These are phyloP conservation scores for Trichoderma virens DNA, from an alignment of 495 filamentous ascomycete species.

Conservation along the genomic window DNA sequence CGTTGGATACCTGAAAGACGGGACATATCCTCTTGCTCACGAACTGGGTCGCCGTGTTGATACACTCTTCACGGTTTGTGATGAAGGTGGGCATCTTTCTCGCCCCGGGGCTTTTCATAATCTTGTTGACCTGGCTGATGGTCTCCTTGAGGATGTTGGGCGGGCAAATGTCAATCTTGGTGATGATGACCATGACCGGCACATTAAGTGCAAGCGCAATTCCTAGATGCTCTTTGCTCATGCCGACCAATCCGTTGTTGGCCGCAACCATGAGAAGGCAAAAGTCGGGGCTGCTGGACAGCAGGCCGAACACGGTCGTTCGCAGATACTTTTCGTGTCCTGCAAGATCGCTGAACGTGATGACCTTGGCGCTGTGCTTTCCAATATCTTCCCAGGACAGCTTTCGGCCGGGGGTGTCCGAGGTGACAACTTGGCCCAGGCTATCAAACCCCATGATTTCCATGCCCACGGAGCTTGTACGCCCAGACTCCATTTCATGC, in stretches of 20 bases:
- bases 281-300: slow-evolving; percentile 95
- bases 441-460: slow-evolving; percentile 99
- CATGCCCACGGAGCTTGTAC: slow-evolving; percentile 94
- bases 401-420: slow-evolving; percentile 67
- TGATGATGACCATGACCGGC: slow-evolving; percentile 95
- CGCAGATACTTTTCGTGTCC: slow-evolving; percentile 93
- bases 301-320: slow-evolving; percentile 90
- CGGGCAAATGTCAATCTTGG: slow-evolving; percentile 98
- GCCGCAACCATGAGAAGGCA: slow-evolving; percentile 97
- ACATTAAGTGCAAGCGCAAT: slow-evolving; percentile 94
- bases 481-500: slow-evolving; percentile 90
- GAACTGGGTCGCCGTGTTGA: slow-evolving; percentile 94
- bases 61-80: slow-evolving; percentile 81
- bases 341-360: slow-evolving; percentile 91
- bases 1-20: slow-evolving; percentile 96
- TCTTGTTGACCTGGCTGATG: slow-evolving; percentile 81
- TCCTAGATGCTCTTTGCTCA: slow-evolving; percentile 96
- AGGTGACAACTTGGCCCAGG: slow-evolving; percentile 73
- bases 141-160: slow-evolving; percentile 94
- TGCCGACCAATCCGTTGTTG: slow-evolving; percentile 94
- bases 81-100: slow-evolving; percentile 97
- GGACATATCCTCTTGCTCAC: slow-evolving; percentile 93
- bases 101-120: slow-evolving; percentile 88
- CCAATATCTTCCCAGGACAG: slow-evolving; percentile 98
- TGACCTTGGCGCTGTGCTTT: slow-evolving; percentile 89